These are phyloP conservation scores for Saccharomycopsis phalli DNA, from an alignment of 1,139 yeast species.

Conservation along the genomic window DNA sequence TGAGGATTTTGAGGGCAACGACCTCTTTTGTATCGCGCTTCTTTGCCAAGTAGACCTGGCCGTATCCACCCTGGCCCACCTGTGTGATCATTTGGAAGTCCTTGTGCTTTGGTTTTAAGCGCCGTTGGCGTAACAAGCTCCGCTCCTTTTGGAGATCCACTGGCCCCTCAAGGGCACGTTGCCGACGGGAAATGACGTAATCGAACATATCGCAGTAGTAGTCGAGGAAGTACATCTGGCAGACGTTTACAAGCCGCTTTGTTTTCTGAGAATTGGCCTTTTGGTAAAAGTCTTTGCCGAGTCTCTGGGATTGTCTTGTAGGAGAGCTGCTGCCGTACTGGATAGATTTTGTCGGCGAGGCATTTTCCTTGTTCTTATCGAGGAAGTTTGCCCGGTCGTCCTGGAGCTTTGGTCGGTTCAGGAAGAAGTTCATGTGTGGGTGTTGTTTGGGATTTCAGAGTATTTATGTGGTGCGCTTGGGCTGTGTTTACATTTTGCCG, in stretches of 20 bases:
- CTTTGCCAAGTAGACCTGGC: constrained; percentile 90
- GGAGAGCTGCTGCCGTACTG: constrained; percentile 15
- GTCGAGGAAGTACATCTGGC: constrained; percentile 75
- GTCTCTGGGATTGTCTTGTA: constrained; percentile 9
- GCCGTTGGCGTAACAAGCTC: constrained; percentile 73
- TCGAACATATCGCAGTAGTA: constrained; percentile 95
- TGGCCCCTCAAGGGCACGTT: constrained; percentile 57
- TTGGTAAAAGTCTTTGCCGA: constrained; percentile 44
- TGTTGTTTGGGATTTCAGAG: background rate
- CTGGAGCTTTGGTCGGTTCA: constrained; percentile 11
- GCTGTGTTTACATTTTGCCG: no score
- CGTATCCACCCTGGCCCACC: constrained; percentile 99
- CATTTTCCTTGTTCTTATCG: constrained; percentile 19
- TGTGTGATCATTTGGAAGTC: constrained; percentile 96
- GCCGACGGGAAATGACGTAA: constrained; percentile 80
- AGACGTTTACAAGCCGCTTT: constrained; percentile 76
- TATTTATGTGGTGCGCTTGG: background rate
- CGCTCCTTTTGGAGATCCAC: constrained; percentile 76
- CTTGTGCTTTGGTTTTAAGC: constrained; percentile 86
- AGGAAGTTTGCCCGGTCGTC: constrained; percentile 14
- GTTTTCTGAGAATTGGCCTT: constrained; percentile 70
- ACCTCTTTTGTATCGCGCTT: constrained; percentile 92
- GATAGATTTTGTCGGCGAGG: constrained; percentile 22
- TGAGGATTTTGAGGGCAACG: constrained; percentile 88
- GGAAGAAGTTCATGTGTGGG: constrained; percentile 16